These are phyloP conservation scores for Diplocarpon mali DNA, from an alignment of 2,329 filamentous ascomycete species.

Conservation along the genomic window DNA sequence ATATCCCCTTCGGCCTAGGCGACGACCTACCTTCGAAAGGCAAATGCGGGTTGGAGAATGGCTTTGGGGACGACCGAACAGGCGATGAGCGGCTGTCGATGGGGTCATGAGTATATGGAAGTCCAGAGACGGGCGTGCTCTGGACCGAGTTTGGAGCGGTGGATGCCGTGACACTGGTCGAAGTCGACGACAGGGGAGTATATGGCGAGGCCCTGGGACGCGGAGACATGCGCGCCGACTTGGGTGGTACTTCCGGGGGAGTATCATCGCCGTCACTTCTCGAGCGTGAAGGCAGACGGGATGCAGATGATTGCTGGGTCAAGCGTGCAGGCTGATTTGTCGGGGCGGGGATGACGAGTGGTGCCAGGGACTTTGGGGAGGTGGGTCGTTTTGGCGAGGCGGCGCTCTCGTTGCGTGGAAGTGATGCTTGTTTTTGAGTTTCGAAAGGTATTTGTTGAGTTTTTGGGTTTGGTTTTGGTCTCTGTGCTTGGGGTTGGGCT, in stretches of 20 bases:
- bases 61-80: neutral
- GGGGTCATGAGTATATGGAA: neutral
- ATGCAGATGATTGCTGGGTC: conserved; percentile 18
- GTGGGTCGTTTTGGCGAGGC: conserved; percentile 30
- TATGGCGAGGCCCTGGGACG: conserved; percentile 31
- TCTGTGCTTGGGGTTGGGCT: too few relatives aligned
- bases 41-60: too few relatives aligned
- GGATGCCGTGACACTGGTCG: conserved; percentile 15
- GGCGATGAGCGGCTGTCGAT: conserved; percentile 18
- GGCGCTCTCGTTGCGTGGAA: conserved; percentile 10
- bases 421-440: too few relatives aligned
- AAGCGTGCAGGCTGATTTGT: conserved; percentile 13
- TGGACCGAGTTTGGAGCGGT: conserved; percentile 18
- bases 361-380: conserved; percentile 43
- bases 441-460: too few relatives aligned
- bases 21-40: too few relatives aligned
- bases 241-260: conserved; percentile 31
- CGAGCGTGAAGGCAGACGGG: conserved; percentile 32
- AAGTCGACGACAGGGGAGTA: conserved; percentile 32
- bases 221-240: conserved; percentile 35
- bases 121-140: conserved; percentile 13
- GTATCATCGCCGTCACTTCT: conserved; percentile 28
- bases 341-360: conserved; percentile 42
- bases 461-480: too few relatives aligned
- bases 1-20: too few relatives aligned